Base-by-base conservation (phyloP, 2,329 filamentous ascomycete genomes). In the Sarocladium brachiariae region DNA sequence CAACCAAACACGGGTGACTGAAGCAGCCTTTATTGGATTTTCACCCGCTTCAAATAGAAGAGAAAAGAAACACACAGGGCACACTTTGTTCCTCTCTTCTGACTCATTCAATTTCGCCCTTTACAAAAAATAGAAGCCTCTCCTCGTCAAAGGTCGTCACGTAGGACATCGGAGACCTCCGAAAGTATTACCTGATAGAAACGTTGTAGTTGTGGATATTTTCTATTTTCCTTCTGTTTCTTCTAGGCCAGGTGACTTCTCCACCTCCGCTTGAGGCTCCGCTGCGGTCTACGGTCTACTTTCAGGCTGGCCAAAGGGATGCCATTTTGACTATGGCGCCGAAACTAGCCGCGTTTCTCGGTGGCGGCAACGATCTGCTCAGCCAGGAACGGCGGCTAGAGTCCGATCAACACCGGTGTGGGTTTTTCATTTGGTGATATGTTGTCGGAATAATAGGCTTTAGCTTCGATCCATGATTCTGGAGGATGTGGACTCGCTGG, bases 121-220 rank as follows among this genome's bases (percentile, higher is more conserved):
- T 39, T 14, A 23, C 34, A 37, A 11, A 18, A n/a, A n/a, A n/a
- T n/a, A n/a, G n/a, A n/a, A n/a, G n/a, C n/a, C n/a, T n/a, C n/a
- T n/a, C n/a, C n/a, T n/a, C n/a, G n/a, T n/a, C n/a, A n/a, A 7
- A 11, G 27, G 9, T 25, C 39, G 14, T 19, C 23, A 21, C 39
- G 39, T 43, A 43, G 39, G 39, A 43, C 21, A 25, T 43, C 39
- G 39, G 39, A 43, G 39, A 43, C 39, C 39, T 43, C 39, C 39
- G 39, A 43, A 25, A 25, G 23, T n/a, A 43, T 43, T 43, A 43
- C 39, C 11, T 27, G 19, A 43, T 25, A n/a, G n/a, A 43, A 43
- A 25, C 21, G 16, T 43, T 16, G 13, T 25, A 11, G 5, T 47
- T 13, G 43, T 31, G 43, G 25, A 47, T 16, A 31, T 31, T 47